phyloP scores from a whole-genome alignment of 805 yeast genomes.

The Phaffomyces opuntiae region DNA sequence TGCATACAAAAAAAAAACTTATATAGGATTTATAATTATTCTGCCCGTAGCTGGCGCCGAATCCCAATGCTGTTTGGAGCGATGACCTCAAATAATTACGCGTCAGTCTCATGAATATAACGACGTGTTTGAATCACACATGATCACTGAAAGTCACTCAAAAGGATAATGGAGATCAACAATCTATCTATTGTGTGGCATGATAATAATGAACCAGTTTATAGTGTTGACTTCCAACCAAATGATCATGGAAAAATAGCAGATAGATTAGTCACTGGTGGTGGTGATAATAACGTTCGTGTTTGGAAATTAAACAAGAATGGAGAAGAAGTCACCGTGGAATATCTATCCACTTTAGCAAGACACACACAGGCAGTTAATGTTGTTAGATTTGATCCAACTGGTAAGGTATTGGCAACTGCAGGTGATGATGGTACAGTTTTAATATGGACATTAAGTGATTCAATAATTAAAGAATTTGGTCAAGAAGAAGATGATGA shows the following conservation, averaged over 20 bases:
- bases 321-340: slow-evolving; percentile 36
- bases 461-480: slow-evolving; percentile 48
- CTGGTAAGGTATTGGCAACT: slow-evolving; percentile 68
- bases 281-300: slow-evolving; percentile 90
- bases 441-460: slow-evolving; percentile 66
- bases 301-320: slow-evolving; percentile 29
- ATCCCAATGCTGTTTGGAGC: no score
- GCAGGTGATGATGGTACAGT: slow-evolving; percentile 96
- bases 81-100: no score
- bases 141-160: no score
- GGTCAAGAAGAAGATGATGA: slow-evolving; percentile 47
- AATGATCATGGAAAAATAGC: slow-evolving; percentile 18
- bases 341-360: slow-evolving; percentile 70
- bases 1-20: no score
- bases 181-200: slow-evolving; percentile 67
- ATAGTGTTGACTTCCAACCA: slow-evolving; percentile 60
- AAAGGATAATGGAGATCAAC: slow-evolving; percentile 27
- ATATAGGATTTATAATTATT: no score
- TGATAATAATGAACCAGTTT: slow-evolving; percentile 68
- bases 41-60: no score
- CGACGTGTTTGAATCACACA: no score
- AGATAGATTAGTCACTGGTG: slow-evolving; percentile 73
- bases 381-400: slow-evolving; percentile 71
- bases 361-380: slow-evolving; percentile 96
- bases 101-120: no score